Conservation (phyloP, 306 rosid genomes). For the Dryas octopetala region DNA sequence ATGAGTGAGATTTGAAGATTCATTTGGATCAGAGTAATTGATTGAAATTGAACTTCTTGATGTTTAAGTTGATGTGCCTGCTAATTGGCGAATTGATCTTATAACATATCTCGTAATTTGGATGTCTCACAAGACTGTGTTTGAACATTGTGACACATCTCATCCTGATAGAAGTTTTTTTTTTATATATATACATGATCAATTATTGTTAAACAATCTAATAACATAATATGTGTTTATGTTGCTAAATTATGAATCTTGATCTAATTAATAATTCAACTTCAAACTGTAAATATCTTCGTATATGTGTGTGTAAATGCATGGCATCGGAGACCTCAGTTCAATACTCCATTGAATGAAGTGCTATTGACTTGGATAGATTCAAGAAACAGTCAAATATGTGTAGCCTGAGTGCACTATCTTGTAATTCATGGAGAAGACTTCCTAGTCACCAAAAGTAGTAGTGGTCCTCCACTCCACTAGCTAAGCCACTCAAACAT, state of each 20-base stretch:
- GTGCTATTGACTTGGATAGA: constrained; percentile 6
- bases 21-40: neutral
- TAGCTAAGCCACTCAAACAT: constrained; percentile 1
- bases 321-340: neutral
- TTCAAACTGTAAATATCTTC: too few species aligned
- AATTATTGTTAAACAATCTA: too few species aligned
- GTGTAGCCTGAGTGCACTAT: constrained; percentile 15
- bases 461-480: constrained; percentile 25
- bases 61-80: neutral
- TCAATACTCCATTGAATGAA: neutral
- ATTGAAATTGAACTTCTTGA: neutral
- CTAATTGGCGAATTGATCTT: too few species aligned
- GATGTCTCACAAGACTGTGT: too few species aligned
- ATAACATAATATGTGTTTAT: too few species aligned
- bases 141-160: too few species aligned
- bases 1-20: too few species aligned
- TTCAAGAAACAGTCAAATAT: neutral
- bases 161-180: too few species aligned
- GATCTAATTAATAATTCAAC: too few species aligned
- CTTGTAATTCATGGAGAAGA: constrained; percentile 18
- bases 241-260: too few species aligned
- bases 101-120: too few species aligned
- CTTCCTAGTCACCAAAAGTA: constrained; percentile 17
- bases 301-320: neutral
- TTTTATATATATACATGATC: too few species aligned